Conservation (phyloP, 768 basidiomycete species). For the Rhodotorula sphaerocarpa region DNA sequence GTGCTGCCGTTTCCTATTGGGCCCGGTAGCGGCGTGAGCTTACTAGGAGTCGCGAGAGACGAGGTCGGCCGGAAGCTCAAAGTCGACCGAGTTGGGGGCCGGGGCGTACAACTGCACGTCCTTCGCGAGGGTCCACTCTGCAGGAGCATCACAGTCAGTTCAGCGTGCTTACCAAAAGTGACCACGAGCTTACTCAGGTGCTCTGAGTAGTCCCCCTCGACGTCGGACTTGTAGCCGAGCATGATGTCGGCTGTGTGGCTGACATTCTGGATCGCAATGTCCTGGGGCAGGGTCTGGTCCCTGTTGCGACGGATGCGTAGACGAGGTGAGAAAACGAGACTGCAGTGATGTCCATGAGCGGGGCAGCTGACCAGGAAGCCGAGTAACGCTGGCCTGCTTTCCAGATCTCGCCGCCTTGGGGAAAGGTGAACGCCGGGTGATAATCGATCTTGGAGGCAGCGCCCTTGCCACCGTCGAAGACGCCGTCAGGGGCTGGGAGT, state of each 20-base stretch:
- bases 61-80: conserved; percentile 12
- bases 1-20: background rate
- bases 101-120: conserved; percentile 9
- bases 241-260: conserved; percentile 13
- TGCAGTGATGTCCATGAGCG: too few relatives aligned
- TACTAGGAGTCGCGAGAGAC: conserved; percentile 3
- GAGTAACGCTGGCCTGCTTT: conserved; percentile 2
- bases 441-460: conserved; percentile 10
- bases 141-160: background rate
- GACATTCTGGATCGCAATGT: background rate
- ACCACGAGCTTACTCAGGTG: conserved; percentile 10
- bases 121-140: conserved; percentile 12
- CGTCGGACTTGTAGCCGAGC: conserved; percentile 14
- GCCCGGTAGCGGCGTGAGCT: background rate
- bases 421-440: conserved; percentile 18
- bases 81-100: background rate
- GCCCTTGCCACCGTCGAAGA: background rate
- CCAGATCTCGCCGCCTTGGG: conserved; percentile 20
- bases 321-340: too few relatives aligned
- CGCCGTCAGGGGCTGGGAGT: background rate
- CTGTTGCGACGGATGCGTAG: background rate
- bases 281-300: conserved; percentile 13
- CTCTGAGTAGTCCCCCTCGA: background rate
- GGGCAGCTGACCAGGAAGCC: conserved; percentile 7
- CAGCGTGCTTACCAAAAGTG: rapidly evolving